Evolutionary conservation across 805 yeast genomes (phyloP).

Genomic region (Clavispora vitiphila): DNA sequence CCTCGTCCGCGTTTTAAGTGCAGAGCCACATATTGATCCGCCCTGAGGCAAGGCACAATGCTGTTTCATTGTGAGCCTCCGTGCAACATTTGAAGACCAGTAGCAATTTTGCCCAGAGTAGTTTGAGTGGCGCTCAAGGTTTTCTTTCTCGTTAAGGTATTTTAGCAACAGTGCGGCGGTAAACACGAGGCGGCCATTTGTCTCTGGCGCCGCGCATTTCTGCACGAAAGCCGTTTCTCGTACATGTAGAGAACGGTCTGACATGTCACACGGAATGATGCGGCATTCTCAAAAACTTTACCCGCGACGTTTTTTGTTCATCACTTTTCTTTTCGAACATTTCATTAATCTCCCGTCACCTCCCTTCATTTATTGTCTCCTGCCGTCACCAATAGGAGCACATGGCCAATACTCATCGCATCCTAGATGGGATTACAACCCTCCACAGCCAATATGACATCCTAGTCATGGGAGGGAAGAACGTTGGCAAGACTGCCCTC

Average conservation of each 20-base stretch:
- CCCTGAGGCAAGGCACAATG: too few species aligned
- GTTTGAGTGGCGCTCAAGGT: too few species aligned
- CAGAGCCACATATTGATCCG: not conserved
- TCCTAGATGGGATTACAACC: conserved; percentile 9
- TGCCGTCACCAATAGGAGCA: not conserved
- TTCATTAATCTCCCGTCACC: not conserved
- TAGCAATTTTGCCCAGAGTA: too few species aligned
- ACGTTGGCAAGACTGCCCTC: conserved; percentile 14
- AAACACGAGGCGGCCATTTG: not conserved
- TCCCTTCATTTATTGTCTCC: not conserved
- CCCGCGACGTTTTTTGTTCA: not conserved
- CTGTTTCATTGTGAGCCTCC: too few species aligned
- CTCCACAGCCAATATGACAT: conserved; percentile 11
- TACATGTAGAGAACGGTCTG: conserved; percentile 2
- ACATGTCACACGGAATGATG: not conserved
- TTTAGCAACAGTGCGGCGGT: not conserved
- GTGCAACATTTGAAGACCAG: too few species aligned
- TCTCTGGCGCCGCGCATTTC: not conserved
- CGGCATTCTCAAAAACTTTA: not conserved
- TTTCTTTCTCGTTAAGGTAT: too few species aligned
- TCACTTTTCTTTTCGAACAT: not conserved
- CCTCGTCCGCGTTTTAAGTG: not conserved
- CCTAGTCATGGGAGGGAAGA: conserved; percentile 12
- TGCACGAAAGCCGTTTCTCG: conserved; percentile 3
- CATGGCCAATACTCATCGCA: not conserved